Evolutionary conservation across 75 land plant genomes (phyloP), one percentile per base, ranked within the genome.

Genomic region (Adiantum capillusveneris): DNA sequence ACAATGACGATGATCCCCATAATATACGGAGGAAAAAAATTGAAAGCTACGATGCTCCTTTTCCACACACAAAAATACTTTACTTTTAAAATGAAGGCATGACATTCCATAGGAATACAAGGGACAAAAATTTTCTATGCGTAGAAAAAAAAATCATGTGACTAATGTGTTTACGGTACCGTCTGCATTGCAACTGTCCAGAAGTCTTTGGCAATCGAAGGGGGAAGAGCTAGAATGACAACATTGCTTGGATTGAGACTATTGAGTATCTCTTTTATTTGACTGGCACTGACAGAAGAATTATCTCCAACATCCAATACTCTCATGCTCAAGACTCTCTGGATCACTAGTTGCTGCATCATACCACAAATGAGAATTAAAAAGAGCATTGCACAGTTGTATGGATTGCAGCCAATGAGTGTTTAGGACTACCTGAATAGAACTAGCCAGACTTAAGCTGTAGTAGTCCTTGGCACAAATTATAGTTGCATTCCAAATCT

Each of bases 191-290:
- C 74, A n/a, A 59, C 55, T n/a, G 34, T 22, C 74, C 74, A 71
- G 21, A 71, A 48, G 31, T 59, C 63, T 44, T 16, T 31, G 1
- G 74, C 74, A 16, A 20, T 53, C 19, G 24, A n/a, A 25, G 74
- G 74, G 29, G 58, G 68, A 31, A 71, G 60, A 58, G 57, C 62
- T 53, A 71, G 20, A 29, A 71, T 51, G 1, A 71, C 20, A 29
- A 65, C 55, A 24, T 59, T 59, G 39, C 42, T 57, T n/a, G 67
- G 44, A 49, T 60, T 53, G 11, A 71, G 43, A 43, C 16, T 21
- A n/a, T 65, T 52, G 13, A 71, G 48, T 30, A 53, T 25, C 20
- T 42, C 42, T 6, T 29, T 56, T 28, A 71, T 37, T 55, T 65
- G 55, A n/a, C 31, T 43, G 13, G 44, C n/a, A 29, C 65, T 57